These are phyloP conservation scores for Didymella lethalis DNA, from an alignment of 2,329 filamentous ascomycete species.

Conservation along the genomic window DNA sequence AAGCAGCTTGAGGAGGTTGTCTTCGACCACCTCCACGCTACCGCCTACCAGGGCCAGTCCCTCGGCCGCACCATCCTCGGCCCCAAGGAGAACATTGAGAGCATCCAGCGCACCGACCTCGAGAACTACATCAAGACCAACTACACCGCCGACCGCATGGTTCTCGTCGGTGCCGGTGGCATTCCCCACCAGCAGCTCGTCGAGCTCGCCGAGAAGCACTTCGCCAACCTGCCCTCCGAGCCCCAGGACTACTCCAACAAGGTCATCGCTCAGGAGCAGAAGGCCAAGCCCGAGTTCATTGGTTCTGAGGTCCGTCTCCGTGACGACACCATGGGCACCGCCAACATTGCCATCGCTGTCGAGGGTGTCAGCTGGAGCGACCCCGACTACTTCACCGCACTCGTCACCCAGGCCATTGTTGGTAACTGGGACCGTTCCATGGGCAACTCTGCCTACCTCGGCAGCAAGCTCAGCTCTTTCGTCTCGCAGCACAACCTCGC, in stretches of 20 bases:
- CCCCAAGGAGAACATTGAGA: conserved; percentile 97
- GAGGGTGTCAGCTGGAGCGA: conserved; percentile 99
- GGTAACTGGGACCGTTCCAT: conserved; percentile 99
- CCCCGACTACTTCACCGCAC: conserved; percentile 97
- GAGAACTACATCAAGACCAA: conserved; percentile 98
- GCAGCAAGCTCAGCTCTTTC: conserved; percentile 96
- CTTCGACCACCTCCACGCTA: conserved; percentile 98
- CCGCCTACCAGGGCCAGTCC: conserved; percentile 94
- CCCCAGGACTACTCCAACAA: conserved; percentile 78
- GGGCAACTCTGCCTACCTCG: conserved; percentile 95
- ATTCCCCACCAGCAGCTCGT: conserved; percentile 94
- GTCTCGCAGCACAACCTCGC: conserved; percentile 94
- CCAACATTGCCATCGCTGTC: conserved; percentile 97
- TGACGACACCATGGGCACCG: conserved; percentile 94
- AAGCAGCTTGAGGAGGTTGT: conserved; percentile 99
- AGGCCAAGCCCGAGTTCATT: conserved; percentile 92
- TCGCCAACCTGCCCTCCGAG: conserved; percentile 78
- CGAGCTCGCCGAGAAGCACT: conserved; percentile 95
- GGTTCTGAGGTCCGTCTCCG: conserved; percentile 95
- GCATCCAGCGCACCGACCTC: conserved; percentile 90
- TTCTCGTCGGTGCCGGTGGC: conserved; percentile 93
- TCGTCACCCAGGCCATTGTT: conserved; percentile 97
- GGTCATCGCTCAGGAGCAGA: conserved; percentile 73
- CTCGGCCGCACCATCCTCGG: conserved; percentile 97
- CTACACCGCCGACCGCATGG: conserved; percentile 99